These are phyloP conservation scores for Yamadazyma laniorum DNA, from an alignment of 805 yeast genomes.

Conservation along the genomic window DNA sequence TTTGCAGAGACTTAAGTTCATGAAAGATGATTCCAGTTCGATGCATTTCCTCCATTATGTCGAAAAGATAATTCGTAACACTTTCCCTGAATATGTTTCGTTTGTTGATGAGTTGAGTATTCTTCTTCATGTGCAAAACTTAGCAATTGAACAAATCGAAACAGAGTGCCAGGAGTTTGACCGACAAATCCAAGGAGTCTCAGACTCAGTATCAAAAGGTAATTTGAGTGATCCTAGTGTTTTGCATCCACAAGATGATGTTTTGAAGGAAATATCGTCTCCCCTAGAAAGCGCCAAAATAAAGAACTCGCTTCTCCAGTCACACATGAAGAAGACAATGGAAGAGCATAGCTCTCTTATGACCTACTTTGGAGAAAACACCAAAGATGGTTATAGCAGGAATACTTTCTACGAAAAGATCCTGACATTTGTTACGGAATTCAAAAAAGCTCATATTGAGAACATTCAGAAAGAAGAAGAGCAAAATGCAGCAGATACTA, in stretches of 20 bases:
- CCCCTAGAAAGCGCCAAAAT: conserved; percentile 73
- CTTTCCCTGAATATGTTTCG: conserved; percentile 73
- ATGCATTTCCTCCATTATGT: conserved; percentile 91
- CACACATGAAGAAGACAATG: conserved; percentile 61
- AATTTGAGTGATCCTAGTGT: conserved; percentile 74
- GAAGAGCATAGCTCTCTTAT: conserved; percentile 68
- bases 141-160: conserved; percentile 79
- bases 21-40: conserved; percentile 84
- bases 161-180: conserved; percentile 67
- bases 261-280: conserved; percentile 58
- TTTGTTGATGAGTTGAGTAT: conserved; percentile 74
- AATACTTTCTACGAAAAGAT: conserved; percentile 75
- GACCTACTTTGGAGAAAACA: conserved; percentile 89
- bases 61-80: conserved; percentile 79
- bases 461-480: conserved; percentile 83
- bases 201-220: conserved; percentile 74
- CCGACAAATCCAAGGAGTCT: conserved; percentile 63
- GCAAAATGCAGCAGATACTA: conserved; percentile 43
- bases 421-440: conserved; percentile 74
- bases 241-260: conserved; percentile 82
- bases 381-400: conserved; percentile 62
- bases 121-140: conserved; percentile 59
- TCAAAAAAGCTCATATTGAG: conserved; percentile 74
- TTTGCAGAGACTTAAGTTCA: conserved; percentile 83
- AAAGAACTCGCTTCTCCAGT: conserved; percentile 62